Percentiles rank a stretch among this genome's conserved stretches.
These are phyloP conservation scores for Sinapis alba DNA, from an alignment of 441 rosid species.

Conservation along the genomic window DNA sequence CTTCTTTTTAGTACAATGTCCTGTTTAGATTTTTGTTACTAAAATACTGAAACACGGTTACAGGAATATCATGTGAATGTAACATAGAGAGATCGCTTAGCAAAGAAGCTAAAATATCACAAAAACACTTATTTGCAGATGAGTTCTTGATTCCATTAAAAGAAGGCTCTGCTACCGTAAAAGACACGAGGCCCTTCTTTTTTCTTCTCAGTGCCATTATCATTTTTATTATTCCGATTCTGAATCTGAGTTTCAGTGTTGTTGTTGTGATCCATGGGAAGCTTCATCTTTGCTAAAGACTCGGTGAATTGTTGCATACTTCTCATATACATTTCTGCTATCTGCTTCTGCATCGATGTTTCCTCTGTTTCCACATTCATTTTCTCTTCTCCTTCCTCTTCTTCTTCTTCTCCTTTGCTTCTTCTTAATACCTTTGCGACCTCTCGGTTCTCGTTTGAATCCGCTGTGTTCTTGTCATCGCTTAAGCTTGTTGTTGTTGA, in stretches of 20 bases:
- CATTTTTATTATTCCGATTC: constrained; percentile 32
- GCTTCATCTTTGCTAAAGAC: constrained; percentile 89
- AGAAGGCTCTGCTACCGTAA: constrained; percentile 95
- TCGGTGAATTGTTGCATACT: constrained; percentile 94
- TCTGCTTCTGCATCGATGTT: constrained; percentile 85
- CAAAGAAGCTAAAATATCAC: constrained; percentile 7
- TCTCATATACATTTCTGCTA: constrained; percentile 95
- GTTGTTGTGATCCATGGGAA: constrained; percentile 65
- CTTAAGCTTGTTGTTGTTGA: constrained; percentile 79
- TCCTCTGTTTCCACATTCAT: constrained; percentile 62
- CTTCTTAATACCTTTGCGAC: constrained; percentile 18
- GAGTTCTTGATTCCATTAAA: constrained; percentile 42
- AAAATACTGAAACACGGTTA: not conserved
- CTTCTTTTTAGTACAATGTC: not conserved
- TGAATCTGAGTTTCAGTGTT: constrained; percentile 45
- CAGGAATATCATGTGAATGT: not conserved
- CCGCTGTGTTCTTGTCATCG: constrained; percentile 65
- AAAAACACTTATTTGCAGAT: constrained; percentile 7
- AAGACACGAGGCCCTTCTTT: constrained; percentile 84
- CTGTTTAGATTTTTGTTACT: not conserved
- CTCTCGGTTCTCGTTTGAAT: constrained; percentile 51
- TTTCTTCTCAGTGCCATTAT: constrained; percentile 51
- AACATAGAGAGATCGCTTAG: not conserved
- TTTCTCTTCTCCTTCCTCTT: constrained; percentile 13
- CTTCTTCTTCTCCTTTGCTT: constrained; percentile 40